Evolutionary conservation across 345 rosid genomes (phyloP).

Genomic region (Lagerstroemia speciosa): DNA sequence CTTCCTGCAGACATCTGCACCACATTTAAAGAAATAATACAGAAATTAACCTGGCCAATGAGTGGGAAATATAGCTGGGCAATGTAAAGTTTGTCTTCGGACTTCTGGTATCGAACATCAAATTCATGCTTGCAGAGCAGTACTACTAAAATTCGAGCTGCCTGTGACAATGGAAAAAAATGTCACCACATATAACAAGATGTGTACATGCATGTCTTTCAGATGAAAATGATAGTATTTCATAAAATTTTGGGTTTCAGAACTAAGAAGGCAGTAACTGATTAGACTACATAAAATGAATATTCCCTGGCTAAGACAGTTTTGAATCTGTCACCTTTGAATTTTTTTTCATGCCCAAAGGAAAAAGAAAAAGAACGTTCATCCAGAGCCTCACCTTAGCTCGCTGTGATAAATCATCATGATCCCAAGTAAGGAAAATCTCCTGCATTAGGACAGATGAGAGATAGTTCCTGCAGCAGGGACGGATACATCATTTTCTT

Average conservation of each 20-base stretch:
- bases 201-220: background rate
- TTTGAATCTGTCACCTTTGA: background rate
- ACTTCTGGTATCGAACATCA: slow-evolving; percentile 96
- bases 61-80: slow-evolving; percentile 92
- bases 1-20: background rate
- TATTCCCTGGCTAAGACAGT: background rate
- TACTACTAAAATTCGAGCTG: slow-evolving; percentile 86
- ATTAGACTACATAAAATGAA: background rate
- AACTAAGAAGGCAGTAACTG: background rate
- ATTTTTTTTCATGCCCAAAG: background rate
- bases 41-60: slow-evolving; percentile 67
- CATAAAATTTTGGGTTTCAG: background rate
- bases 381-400: slow-evolving; percentile 49
- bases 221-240: background rate
- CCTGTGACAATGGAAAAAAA: slow-evolving; percentile 38
- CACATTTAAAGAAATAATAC: background rate
- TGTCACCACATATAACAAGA: slow-evolving; percentile 1
- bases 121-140: slow-evolving; percentile 94
- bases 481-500: slow-evolving; percentile 14
- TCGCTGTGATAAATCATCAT: slow-evolving; percentile 89
- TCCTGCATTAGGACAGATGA: slow-evolving; percentile 93
- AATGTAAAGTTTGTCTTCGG: slow-evolving; percentile 94
- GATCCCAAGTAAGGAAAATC: slow-evolving; percentile 94
- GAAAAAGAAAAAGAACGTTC: background rate
- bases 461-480: slow-evolving; percentile 83